Percentiles rank a stretch among this genome's conserved stretches.
phyloP scores from a whole-genome alignment of 371 early-diverging fungal species.

The Apophysomyces sp. region DNA sequence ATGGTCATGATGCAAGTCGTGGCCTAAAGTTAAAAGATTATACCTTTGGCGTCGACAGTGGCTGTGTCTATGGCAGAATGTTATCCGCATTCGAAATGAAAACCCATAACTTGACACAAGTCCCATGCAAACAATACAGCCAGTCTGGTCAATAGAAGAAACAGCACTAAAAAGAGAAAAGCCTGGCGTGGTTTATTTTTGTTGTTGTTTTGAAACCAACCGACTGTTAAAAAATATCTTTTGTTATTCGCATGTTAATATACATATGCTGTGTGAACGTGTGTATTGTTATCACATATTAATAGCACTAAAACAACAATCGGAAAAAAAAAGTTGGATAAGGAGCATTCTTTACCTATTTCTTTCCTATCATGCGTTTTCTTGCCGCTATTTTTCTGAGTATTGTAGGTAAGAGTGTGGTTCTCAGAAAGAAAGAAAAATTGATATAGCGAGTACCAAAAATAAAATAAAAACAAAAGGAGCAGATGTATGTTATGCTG shows the following conservation, averaged over 20 bases:
- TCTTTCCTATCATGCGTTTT: neutral
- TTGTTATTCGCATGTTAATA: too few relatives aligned
- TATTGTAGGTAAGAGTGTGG: neutral
- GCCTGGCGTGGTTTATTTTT: neutral
- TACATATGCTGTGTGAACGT: too few relatives aligned
- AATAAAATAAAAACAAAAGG: neutral
- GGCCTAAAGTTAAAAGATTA: constrained; percentile 53
- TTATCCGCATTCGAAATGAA: constrained; percentile 57
- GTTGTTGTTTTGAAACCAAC: too few relatives aligned
- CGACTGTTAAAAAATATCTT: too few relatives aligned
- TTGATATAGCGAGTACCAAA: neutral
- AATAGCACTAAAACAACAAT: neutral
- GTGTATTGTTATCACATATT: too few relatives aligned
- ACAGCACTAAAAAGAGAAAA: neutral
- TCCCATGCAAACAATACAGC: constrained; percentile 21
- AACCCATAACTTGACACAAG: constrained; percentile 29
- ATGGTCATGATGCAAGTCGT: constrained; percentile 72
- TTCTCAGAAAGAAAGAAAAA: too few relatives aligned
- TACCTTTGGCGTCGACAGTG: constrained; percentile 67
- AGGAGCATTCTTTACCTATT: neutral
- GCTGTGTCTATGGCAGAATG: constrained; percentile 66
- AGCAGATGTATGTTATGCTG: neutral
- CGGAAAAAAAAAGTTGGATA: neutral
- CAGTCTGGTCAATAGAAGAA: neutral
- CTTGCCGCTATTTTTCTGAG: neutral